Conservation (phyloP, 139 green algal species). For the Picochlorum sp. region DNA sequence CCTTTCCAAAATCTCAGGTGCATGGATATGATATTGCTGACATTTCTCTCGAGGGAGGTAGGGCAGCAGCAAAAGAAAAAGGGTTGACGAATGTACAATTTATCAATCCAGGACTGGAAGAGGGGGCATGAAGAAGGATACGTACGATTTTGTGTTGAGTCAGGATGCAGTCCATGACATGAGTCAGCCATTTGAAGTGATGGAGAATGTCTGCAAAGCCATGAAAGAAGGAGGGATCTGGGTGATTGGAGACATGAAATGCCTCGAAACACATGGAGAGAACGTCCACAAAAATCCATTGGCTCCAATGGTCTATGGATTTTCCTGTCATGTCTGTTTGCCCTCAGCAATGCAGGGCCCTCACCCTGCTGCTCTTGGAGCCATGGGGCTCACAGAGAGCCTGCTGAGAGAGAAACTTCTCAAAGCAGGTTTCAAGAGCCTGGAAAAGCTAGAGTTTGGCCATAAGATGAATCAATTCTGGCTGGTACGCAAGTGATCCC, state of each 20-base stretch:
- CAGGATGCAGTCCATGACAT: constrained; percentile 35
- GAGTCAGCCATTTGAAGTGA: constrained; percentile 15
- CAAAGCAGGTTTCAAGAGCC: not conserved
- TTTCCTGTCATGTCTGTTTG: constrained; percentile 25
- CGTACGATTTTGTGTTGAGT: constrained; percentile 21
- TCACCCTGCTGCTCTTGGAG: constrained; percentile 11
- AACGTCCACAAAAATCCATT: constrained; percentile 18
- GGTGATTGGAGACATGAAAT: constrained; percentile 23
- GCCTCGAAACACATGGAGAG: constrained; percentile 10
- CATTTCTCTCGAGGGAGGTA: constrained; percentile 2
- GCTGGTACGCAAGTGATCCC: not conserved
- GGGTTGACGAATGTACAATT: constrained; percentile 14
- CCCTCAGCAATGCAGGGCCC: constrained; percentile 19
- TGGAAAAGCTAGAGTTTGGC: not conserved
- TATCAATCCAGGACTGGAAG: constrained; percentile 16
- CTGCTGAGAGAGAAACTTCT: constrained; percentile 3
- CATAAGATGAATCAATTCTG: constrained; percentile 6
- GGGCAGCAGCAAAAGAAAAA: constrained; percentile 1
- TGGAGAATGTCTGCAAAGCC: constrained; percentile 9
- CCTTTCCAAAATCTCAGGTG: constrained; percentile 13
- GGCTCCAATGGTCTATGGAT: constrained; percentile 22
- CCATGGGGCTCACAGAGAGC: constrained; percentile 9
- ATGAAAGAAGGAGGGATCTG: constrained; percentile 12
- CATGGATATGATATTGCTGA: constrained; percentile 23
- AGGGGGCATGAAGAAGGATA: constrained; percentile 12